Percentiles rank a stretch among this genome's conserved stretches.
These are phyloP conservation scores for Petunia secreta DNA, from an alignment of 257 asterid genomes.

Conservation along the genomic window DNA sequence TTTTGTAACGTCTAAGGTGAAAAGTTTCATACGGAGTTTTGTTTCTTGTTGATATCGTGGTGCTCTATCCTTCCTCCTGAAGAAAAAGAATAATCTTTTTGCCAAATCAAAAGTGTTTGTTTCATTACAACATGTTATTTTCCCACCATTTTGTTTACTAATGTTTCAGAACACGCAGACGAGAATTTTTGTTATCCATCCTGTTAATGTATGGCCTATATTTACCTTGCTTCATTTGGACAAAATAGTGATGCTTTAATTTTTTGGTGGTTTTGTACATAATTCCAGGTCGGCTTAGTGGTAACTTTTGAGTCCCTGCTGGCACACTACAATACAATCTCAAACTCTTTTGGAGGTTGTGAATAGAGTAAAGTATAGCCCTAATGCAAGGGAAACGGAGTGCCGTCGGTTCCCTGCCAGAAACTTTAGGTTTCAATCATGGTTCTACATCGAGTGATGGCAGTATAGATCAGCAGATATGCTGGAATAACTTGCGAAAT, in stretches of 20 bases:
- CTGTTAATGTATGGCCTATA: not conserved
- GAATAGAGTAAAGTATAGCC: conserved; percentile 38
- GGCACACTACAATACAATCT: conserved; percentile 23
- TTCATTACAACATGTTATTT: not conserved
- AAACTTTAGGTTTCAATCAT: conserved; percentile 63
- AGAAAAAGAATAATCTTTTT: not conserved
- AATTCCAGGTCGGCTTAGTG: conserved; percentile 54
- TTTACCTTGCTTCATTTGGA: not conserved
- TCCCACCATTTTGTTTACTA: not conserved
- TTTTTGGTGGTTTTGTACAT: not conserved
- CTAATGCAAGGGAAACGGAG: conserved; percentile 87
- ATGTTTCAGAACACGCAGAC: not conserved
- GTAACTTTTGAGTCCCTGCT: conserved; percentile 2
- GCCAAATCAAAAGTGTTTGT: not conserved
- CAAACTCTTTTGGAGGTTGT: conserved; percentile 24
- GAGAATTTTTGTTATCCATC: not conserved
- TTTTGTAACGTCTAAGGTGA: conserved; percentile 13
- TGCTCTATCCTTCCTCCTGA: not conserved
- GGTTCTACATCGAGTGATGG: conserved; percentile 65
- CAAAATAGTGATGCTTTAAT: not conserved
- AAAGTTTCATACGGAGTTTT: not conserved
- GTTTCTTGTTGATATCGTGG: not conserved
- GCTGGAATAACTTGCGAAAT: conserved; percentile 63
- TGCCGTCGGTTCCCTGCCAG: conserved; percentile 69
- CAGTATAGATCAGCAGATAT: conserved; percentile 62